Percentiles rank a stretch among this genome's conserved stretches.
phyloP scores from a whole-genome alignment of 2,329 filamentous ascomycete genomes.

The Paecilomyces variotii region DNA sequence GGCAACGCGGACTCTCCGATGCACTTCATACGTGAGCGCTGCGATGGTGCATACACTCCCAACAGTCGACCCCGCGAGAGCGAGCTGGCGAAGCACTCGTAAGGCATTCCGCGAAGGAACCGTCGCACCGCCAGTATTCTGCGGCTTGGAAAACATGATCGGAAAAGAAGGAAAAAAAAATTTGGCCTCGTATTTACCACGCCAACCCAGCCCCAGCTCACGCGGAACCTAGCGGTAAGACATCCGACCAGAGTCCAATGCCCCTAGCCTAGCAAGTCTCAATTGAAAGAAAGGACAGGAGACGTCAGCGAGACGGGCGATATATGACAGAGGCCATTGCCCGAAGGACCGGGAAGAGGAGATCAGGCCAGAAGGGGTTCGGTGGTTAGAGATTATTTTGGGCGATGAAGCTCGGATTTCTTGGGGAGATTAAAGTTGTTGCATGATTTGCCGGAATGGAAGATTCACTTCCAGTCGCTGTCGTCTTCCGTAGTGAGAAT shows the following conservation, averaged over 20 bases:
- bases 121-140: constrained; percentile 17
- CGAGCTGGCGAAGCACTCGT: constrained; percentile 31
- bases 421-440: constrained; percentile 5
- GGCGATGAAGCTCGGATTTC: constrained; percentile 8
- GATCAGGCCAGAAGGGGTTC: neutral
- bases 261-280: neutral
- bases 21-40: constrained; percentile 35
- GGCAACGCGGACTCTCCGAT: constrained; percentile 32
- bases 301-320: neutral
- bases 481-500: neutral
- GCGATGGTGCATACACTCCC: constrained; percentile 34
- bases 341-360: neutral
- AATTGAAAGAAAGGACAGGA: neutral
- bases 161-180: constrained; percentile 6
- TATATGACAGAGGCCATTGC: neutral
- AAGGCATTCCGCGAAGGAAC: constrained; percentile 39
- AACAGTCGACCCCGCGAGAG: constrained; percentile 23
- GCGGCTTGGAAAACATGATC: constrained; percentile 25
- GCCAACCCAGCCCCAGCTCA: constrained; percentile 13
- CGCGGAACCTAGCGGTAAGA: neutral
- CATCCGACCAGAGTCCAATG: neutral
- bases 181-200: constrained; percentile 14
- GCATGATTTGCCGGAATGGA: neutral
- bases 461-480: neutral
- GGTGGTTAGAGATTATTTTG: neutral